Base-by-base conservation (phyloP, 208 protist genomes). In the Herpetomonas tarakana region DNA sequence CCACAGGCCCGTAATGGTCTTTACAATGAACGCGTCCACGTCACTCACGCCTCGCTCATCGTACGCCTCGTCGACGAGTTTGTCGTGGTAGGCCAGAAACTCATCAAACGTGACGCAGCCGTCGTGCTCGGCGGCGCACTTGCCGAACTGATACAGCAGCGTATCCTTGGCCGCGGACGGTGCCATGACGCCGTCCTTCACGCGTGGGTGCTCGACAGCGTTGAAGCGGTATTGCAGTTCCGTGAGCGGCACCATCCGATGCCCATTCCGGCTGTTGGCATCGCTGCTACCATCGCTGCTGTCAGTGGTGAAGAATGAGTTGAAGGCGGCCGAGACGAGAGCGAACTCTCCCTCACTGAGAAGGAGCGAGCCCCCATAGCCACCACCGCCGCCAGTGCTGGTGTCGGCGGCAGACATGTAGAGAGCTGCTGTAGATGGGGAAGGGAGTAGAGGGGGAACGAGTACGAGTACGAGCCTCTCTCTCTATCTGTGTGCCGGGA, bases 31-130 rank as follows among this genome's bases (percentile, higher is more conserved):
- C 22, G 47, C 61, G 3, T 78, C 49, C 27, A 74, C 55, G 58
- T 92, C 82, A n/a, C 31, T 56, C 1, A 86, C 76, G 0, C 76
- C 28, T 6, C 35, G 53, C 65, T 83, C 80, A 27, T 78, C 60
- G 50, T 76, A 71, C 22, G 79, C 83, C 62, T 95, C 88, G 45
- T 76, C 61, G 14, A 72, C 81, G 49, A 95, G 73, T 27, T 88
- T 86, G 38, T 92, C 77, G 50, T 95, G 89, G 62, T 85, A 93
- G 11, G 62, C 45, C 22, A 90, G 31, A 52, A 95, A 95, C 31
- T 92, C 89, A 45, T 92, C 81, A 30, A 92, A 76, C 19, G 83
- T 86, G 58, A 95, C 67, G 52, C 76, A 65, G 41, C 76, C 79
- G 49, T 65, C 58, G 50, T 88, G 65, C 38, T 79, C 72, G 46